A percentile compares a stretch with the other conserved stretches of the same genome.
phyloP scores from a whole-genome alignment of 2,329 filamentous ascomycete genomes.

The Bisporella sp. region DNA sequence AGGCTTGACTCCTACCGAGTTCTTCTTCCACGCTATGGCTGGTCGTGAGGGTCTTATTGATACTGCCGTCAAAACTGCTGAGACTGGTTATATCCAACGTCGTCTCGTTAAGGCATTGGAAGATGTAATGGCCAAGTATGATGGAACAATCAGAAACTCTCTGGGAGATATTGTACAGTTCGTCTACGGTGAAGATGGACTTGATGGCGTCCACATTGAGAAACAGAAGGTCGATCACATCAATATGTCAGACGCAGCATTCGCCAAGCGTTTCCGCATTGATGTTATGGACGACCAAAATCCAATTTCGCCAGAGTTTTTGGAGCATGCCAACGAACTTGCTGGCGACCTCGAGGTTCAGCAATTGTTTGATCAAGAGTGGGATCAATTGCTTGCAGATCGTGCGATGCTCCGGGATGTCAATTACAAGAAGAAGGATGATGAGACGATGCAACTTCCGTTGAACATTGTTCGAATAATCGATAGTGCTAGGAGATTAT shows the following conservation, averaged over 20 bases:
- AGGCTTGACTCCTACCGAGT: conserved; percentile 89
- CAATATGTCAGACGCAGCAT: conserved; percentile 68
- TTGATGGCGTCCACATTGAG: conserved; percentile 91
- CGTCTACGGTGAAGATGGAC: conserved; percentile 92
- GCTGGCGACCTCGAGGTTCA: conserved; percentile 84
- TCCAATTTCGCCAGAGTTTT: conserved; percentile 58
- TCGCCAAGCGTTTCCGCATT: conserved; percentile 75
- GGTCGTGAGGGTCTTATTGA: conserved; percentile 99
- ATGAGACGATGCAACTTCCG: conserved; percentile 83
- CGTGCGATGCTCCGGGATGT: conserved; percentile 67
- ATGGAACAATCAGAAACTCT: conserved; percentile 94
- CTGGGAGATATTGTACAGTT: conserved; percentile 96
- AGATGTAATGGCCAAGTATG: conserved; percentile 95
- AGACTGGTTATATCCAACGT: conserved; percentile 98
- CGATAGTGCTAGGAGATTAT: conserved; percentile 81
- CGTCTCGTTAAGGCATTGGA: conserved; percentile 96
- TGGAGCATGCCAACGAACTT: conserved; percentile 84
- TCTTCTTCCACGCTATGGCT: conserved; percentile 99
- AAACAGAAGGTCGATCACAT: conserved; percentile 86
- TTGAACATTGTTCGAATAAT: conserved; percentile 90
- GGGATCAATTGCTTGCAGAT: conserved; percentile 68
- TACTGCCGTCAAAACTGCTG: conserved; percentile 97
- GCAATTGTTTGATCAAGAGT: conserved; percentile 80
- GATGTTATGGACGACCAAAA: conserved; percentile 68
- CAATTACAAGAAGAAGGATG: conserved; percentile 61